These are phyloP conservation scores for Trametes pubescens DNA, from an alignment of 1,284 basidiomycete species.

Conservation along the genomic window DNA sequence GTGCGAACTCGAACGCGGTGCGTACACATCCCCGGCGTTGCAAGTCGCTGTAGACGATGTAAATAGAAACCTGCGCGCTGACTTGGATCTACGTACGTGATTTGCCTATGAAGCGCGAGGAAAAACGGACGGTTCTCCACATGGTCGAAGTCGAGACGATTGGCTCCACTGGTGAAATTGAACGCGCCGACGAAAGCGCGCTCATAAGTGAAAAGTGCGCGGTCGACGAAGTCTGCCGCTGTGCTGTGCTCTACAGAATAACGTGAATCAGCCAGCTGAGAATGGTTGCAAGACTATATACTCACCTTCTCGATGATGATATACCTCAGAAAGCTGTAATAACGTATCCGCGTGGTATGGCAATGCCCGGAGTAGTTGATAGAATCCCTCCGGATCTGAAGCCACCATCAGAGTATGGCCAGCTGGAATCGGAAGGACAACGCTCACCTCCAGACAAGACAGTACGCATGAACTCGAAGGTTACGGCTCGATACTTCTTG, in stretches of 20 bases:
- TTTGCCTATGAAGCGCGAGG: constrained; percentile 80
- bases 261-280: background rate
- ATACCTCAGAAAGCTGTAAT: constrained; percentile 86
- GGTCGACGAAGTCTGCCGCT: constrained; percentile 85
- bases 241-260: constrained; percentile 73
- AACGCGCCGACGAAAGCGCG: constrained; percentile 86
- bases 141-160: constrained; percentile 85
- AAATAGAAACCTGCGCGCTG: constrained; percentile 6
- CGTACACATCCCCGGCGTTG: constrained; percentile 87
- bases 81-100: constrained; percentile 56
- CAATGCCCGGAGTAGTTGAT: constrained; percentile 60
- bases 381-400: constrained; percentile 75
- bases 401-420: constrained; percentile 12
- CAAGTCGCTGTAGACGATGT: constrained; percentile 63
- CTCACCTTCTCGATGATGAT: constrained; percentile 84
- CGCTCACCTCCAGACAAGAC: constrained; percentile 80
- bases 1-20: constrained; percentile 89
- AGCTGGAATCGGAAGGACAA: background rate
- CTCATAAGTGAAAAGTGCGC: constrained; percentile 90
- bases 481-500: constrained; percentile 81
- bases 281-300: background rate
- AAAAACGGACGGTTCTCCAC: constrained; percentile 90
- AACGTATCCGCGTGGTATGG: constrained; percentile 93
- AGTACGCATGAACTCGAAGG: constrained; percentile 81
- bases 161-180: constrained; percentile 80